Evolutionary conservation across 768 basidiomycete species (phyloP).

Genomic region (Russula griseocarnosa): DNA sequence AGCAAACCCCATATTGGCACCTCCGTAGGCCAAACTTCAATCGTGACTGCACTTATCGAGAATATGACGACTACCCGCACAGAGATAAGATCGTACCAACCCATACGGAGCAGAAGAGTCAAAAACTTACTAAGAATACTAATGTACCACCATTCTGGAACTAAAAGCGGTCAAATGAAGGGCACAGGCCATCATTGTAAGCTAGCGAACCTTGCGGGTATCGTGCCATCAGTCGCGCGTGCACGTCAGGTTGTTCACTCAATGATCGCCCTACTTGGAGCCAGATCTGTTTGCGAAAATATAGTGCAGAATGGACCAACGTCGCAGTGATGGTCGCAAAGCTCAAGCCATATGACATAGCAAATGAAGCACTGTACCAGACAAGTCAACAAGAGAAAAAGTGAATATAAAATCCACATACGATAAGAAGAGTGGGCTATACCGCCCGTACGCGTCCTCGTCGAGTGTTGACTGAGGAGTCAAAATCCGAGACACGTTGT

Average conservation of each 20-base stretch:
- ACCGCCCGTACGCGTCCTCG: constrained; percentile 38
- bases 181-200: neutral
- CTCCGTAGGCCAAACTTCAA: constrained; percentile 60
- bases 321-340: constrained; percentile 47
- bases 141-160: constrained; percentile 53
- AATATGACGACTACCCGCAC: constrained; percentile 56
- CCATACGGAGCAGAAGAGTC: neutral
- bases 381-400: constrained; percentile 39
- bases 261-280: constrained; percentile 42
- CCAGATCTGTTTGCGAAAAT: constrained; percentile 45
- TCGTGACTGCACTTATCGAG: constrained; percentile 55
- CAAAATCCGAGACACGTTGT: constrained; percentile 43
- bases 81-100: constrained; percentile 8
- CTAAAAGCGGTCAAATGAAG: constrained; percentile 28
- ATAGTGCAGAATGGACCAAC: constrained; percentile 44
- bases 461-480: constrained; percentile 38
- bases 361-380: constrained; percentile 49
- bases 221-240: constrained; percentile 47
- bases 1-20: constrained; percentile 68
- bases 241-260: constrained; percentile 48
- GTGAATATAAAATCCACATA: constrained; percentile 53
- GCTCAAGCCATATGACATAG: constrained; percentile 75
- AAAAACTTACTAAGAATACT: constrained; percentile 37
- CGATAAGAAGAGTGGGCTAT: constrained; percentile 45
- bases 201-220: constrained; percentile 42